Conservation (phyloP, 2,329 filamentous ascomycete genomes). For the Meredithiella fracta region DNA sequence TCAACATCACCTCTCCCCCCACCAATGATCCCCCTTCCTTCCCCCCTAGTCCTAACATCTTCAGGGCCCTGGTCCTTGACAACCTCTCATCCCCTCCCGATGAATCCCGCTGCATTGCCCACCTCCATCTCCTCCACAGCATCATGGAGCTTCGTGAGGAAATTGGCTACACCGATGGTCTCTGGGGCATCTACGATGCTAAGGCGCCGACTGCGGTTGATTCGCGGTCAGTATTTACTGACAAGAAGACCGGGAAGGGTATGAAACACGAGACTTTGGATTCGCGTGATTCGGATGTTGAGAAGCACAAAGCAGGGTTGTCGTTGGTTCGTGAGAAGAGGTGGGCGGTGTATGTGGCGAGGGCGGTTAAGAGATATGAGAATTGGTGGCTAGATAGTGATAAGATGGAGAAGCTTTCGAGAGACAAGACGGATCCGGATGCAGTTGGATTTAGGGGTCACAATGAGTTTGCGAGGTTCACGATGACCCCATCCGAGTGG, state of each 20-base stretch:
- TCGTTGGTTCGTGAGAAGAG: conserved; percentile 51
- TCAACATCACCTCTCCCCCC: not conserved
- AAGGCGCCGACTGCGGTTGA: conserved; percentile 20
- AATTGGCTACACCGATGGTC: conserved; percentile 46
- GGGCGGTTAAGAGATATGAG: conserved; percentile 52
- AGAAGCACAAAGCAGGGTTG: conserved; percentile 21
- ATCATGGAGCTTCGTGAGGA: conserved; percentile 51
- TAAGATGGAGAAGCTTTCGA: not conserved
- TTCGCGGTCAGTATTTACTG: not conserved
- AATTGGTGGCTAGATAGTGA: conserved; percentile 41
- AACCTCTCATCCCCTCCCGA: conserved; percentile 9
- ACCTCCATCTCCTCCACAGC: conserved; percentile 55
- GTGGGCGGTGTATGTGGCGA: conserved; percentile 53
- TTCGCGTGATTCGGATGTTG: conserved; percentile 17
- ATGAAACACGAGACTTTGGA: not conserved
- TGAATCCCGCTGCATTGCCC: conserved; percentile 46
- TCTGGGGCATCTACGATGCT: conserved; percentile 46
- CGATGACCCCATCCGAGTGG: not conserved
- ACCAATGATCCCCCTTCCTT: not conserved
- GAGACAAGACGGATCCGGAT: not conserved
- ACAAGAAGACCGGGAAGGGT: not conserved
- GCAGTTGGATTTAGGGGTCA: not conserved
- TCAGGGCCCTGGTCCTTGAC: conserved; percentile 3
- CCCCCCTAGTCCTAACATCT: not conserved
- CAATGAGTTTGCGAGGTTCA: not conserved